Conservation (phyloP, 2,329 filamentous ascomycete species). For the Aspergillus sp. region DNA sequence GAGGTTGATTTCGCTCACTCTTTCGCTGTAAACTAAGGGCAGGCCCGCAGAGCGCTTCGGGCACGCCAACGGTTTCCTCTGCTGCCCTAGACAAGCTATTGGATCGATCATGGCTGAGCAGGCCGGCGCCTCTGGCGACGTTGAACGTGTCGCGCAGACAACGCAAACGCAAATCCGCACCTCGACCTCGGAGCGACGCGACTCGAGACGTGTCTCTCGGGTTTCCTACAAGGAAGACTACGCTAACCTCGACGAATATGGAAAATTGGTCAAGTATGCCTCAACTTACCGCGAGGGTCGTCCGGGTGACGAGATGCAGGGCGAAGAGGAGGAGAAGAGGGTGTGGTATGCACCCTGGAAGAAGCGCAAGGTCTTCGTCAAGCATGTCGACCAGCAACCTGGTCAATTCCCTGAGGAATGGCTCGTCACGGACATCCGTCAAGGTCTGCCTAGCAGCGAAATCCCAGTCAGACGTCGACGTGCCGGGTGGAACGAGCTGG, state of each 20-base stretch:
- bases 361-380: slow-evolving; percentile 37
- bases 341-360: slow-evolving; percentile 64
- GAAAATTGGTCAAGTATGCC: slow-evolving; percentile 67
- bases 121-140: slow-evolving; percentile 19
- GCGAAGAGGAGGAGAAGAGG: slow-evolving; percentile 50
- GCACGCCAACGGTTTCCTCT: slow-evolving; percentile 6
- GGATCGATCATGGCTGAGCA: slow-evolving; percentile 27
- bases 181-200: slow-evolving; percentile 25
- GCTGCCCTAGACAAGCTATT: slow-evolving; percentile 10
- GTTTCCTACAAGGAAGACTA: slow-evolving; percentile 38
- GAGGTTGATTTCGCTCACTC: slow-evolving; percentile 7
- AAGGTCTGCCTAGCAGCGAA: slow-evolving; percentile 61
- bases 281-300: slow-evolving; percentile 63
- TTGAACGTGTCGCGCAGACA: slow-evolving; percentile 19
- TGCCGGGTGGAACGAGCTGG: slow-evolving; percentile 71
- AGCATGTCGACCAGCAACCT: slow-evolving; percentile 25
- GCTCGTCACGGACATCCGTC: slow-evolving; percentile 68
- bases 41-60: slow-evolving; percentile 8
- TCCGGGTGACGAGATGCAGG: slow-evolving; percentile 42
- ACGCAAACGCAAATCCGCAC: slow-evolving; percentile 21
- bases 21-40: slow-evolving; percentile 7
- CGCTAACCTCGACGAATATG: slow-evolving; percentile 60
- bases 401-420: slow-evolving; percentile 63
- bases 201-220: slow-evolving; percentile 37
- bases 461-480: slow-evolving; percentile 64